Evolutionary conservation across 1,139 yeast genomes (phyloP), one percentile per base, ranked within the genome.

Genomic region (Hemisphaericaspora subhashii): DNA sequence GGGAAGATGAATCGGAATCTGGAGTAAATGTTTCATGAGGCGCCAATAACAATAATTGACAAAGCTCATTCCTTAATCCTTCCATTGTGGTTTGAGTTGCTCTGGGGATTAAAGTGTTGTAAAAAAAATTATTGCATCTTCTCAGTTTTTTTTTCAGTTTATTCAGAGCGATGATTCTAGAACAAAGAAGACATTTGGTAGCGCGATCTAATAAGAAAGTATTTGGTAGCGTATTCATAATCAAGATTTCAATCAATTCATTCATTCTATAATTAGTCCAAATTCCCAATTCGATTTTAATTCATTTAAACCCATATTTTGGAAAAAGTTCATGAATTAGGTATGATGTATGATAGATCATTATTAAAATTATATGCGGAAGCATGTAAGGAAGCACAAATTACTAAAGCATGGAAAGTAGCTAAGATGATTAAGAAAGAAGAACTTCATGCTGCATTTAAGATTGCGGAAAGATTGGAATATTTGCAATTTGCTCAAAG

Each of bases 401-500:
- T 77, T 31, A 75, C 75, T 40, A 83, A 83, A 57, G 94, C 95
- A 0, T 68, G 79, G 47, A 83, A 85, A 28, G 60, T 92, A 33
- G 89, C 81, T 4, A 75, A 72, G 49, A 78, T 86, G 55, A 70
- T 92, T 51, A 78, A 80, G 51, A 83, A 81, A 46, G 90, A 84
- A 50, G 95, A 96, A 5, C 66, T 90, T 46, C 76, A 75, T 42
- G 96, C 96, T 0, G 96, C 97, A 1, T 68, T 78, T 17, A 85
- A 85, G 61, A 86, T 92, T 42, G 87, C 96, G 1, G 86, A 86
- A 51, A 76, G 96, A 50, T 79, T 86, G 54, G 89, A 84, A 39
- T 72, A 83, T 56, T 63, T 74, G 28, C 68, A 73, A 7, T 66
- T 92, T 50, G 89, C 88, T 1, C 78, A 76, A 42, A 80, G 78